These are phyloP conservation scores for Ceratocystiopsis minuta DNA, from an alignment of 2,329 filamentous ascomycete species.

Conservation along the genomic window DNA sequence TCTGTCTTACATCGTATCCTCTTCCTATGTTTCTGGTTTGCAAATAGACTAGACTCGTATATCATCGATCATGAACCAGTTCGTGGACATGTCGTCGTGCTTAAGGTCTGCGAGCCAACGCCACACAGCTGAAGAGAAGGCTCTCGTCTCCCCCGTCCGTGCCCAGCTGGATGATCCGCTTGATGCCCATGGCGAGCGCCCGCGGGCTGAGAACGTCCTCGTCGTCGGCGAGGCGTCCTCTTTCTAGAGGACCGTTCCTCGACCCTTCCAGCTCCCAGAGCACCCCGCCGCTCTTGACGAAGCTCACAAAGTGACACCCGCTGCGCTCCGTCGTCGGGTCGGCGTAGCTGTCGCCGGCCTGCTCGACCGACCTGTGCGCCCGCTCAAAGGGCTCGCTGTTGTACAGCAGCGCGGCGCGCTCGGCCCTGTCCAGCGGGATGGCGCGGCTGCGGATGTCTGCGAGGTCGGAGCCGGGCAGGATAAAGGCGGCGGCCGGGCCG, in stretches of 20 bases:
- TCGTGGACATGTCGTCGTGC: too few species aligned
- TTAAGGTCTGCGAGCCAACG: neutral
- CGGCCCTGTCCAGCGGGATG: slow-evolving; percentile 37
- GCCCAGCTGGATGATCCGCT: neutral
- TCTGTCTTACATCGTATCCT: too few species aligned
- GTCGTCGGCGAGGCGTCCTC: slow-evolving; percentile 33
- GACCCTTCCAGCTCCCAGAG: slow-evolving; percentile 69
- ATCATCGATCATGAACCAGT: too few species aligned
- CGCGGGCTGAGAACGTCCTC: slow-evolving; percentile 48
- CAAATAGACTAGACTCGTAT: too few species aligned
- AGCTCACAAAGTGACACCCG: slow-evolving; percentile 66
- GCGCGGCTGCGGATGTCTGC: slow-evolving; percentile 44
- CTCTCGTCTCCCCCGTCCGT: neutral
- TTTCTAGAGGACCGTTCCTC: slow-evolving; percentile 53
- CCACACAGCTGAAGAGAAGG: neutral
- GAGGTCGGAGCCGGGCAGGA: slow-evolving; percentile 35
- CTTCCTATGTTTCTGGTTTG: too few species aligned
- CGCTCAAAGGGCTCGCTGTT: slow-evolving; percentile 51
- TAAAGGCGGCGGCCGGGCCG: slow-evolving; percentile 35
- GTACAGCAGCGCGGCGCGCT: slow-evolving; percentile 53
- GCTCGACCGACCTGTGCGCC: slow-evolving; percentile 54
- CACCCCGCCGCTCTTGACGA: slow-evolving; percentile 49
- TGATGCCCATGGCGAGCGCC: slow-evolving; percentile 32
- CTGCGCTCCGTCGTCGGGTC: slow-evolving; percentile 28
- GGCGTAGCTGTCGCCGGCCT: slow-evolving; percentile 37